Evolutionary conservation across 2,329 filamentous ascomycete genomes (phyloP), one percentile per base, ranked within the genome.

Genomic region (Exophiala aquamarina): DNA sequence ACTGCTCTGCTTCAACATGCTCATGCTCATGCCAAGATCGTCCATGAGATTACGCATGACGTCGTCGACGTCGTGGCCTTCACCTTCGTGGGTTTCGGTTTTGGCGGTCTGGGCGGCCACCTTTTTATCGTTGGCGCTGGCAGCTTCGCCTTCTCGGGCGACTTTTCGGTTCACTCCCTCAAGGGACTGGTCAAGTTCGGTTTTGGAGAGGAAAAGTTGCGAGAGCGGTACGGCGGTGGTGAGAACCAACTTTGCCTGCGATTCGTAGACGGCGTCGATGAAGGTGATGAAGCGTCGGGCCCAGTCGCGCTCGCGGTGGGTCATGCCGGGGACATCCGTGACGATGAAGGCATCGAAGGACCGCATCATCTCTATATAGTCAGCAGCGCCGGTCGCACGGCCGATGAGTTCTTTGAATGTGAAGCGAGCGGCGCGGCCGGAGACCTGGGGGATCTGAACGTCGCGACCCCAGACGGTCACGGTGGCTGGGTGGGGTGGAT

Each of bases 211-310:
- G 70, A 97, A 98, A 26, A 97, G 81, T 64, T 95, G 84, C 6
- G 82, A 82, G 2, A 98, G 74, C 0, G 92, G 89, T 39, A 91
- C 88, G 32, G 84, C 89, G 3, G 88, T 91, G 0, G 93, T 98
- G 46, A 98, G 79, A 13, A 97, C 92, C 6, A 98, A 79, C 70
- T 96, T 97, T n/a, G 90, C 91, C 67, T 92, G 81, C 20, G 78
- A 77, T 68, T 98, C 93, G 64, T 98, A 98, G 3, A 96, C 86
- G 4, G 93, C 92, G 65, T 98, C 93, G 56, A 98, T 89, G 60
- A 98, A 96, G 0, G 92, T 98, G 66, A 98, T 98, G 68, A 98
- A 96, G 4, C 93, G 79, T 10, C 93, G 76, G 0, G 93, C 93
- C 31, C 95, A 77, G 70, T 98, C 93, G 15, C 93, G 82, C 62